Base-by-base conservation (phyloP, 78 protist genomes). In the Polysphondylium violaceum region DNA sequence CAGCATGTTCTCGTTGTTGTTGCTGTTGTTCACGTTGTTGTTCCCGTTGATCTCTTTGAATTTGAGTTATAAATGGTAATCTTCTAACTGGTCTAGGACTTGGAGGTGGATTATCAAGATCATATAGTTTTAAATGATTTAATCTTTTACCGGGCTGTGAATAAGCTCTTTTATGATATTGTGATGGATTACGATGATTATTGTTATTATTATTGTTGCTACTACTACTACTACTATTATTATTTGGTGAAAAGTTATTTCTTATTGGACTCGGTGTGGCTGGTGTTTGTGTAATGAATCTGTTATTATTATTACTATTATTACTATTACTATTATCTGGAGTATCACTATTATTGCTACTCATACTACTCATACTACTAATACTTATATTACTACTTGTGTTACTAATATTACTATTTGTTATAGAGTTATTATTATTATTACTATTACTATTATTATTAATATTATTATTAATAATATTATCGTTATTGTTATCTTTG, bases 71-170 rank as follows among this genome's bases (percentile, higher is more conserved):
- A 61, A 60, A 76, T 1, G 61, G 40, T 9, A 76, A 29, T 33
- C 86, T 76, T 76, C 86, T 58, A 2, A 76, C 27, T 27, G 86
- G 86, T 61, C 74, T 76, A 14, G 86, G 86, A 2, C 44, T 23
- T 23, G 86, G 86, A 23, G 86, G 86, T 61, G 86, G 86, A 47
- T 76, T 76, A 17, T 25, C 17, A 29, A 59, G 11, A 60, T 76
- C 86, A 61, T 76, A 76, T 61, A 44, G 59, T 0, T 14, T 35
- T 2, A 19, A 11, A 17, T 55, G 16, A 55, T 23, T 31, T 8
- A 14, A 11, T 47, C 8, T 14, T 47, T 47, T 8, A 47, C 11
- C 23, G 11, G 8, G 53, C 8, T 47, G 8, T 14, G 8, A 47
- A 47, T 11, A 14, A 47, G 53, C 11, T 14, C 53, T 47, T 14